Evolutionary conservation across 2,329 filamentous ascomycete genomes (phyloP), one percentile per base, ranked within the genome.

Genomic region (Aspergillus latus): DNA sequence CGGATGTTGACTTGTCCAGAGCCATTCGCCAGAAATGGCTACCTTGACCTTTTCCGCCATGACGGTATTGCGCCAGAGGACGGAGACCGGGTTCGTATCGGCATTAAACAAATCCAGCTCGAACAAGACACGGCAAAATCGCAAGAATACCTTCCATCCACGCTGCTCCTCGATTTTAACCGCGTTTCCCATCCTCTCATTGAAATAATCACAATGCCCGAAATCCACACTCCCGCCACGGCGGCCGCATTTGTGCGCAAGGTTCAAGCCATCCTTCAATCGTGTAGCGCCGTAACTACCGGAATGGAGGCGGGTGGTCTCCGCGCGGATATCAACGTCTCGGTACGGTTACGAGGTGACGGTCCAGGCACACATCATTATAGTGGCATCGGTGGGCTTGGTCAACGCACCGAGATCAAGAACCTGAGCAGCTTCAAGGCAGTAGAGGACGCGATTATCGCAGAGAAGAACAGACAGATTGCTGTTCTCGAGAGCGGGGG

Each of bases 91-190:
- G 75, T 96, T 16, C 80, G 78, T 0, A 82, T 99, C 49, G 87
- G 89, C 30, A 96, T 99, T 68, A 89, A 94, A 72, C 94, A 97
- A 73, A 83, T 99, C 7, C 94, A 99, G 74, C 87, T 99, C 78
- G 94, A 99, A 76, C 94, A 99, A 75, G 94, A 99, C 72, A 97
- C 94, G 0, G 94, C 92, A 63, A 97, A 97, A 75, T 97, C 93
- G 0, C 82, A 92, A 39, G 87, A 90, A 29, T 87, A 93, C 64
- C 84, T 88, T 1, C 85, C 84, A 10, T 86, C 84, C 10, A 83
- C 84, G 4, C 86, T 92, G 62, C 87, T 95, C 70, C 82, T 99
- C 28, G 94, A 99, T 71, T 92, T 97, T 75, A 97, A 97, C 70
- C 88, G 94, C 29, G 92, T 94, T 3, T 94, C 92, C 2, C 84